phyloP scores from a whole-genome alignment of 2,329 filamentous ascomycete species.

The Arthrobotrys conoides region DNA sequence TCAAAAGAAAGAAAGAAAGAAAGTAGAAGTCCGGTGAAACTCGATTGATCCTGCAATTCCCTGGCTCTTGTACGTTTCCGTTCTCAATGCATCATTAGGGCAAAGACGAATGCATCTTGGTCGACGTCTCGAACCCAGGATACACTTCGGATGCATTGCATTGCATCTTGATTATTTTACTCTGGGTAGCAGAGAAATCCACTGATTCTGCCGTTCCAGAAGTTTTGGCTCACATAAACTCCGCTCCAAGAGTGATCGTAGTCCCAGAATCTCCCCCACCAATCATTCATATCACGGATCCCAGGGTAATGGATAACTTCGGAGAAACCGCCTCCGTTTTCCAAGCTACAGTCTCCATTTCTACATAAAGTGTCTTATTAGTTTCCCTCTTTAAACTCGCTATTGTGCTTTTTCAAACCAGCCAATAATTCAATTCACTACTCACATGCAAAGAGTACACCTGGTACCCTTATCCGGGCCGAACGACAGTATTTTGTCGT shows the following conservation, averaged over 20 bases:
- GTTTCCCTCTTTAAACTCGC: not conserved
- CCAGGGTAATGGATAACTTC: slow-evolving; percentile 46
- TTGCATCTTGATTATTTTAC: slow-evolving; percentile 1
- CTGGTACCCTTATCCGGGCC: slow-evolving; percentile 48
- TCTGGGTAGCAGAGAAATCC: slow-evolving; percentile 48
- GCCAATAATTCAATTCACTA: not conserved
- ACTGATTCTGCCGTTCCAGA: slow-evolving; percentile 37
- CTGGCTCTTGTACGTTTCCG: not conserved
- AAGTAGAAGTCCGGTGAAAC: not conserved
- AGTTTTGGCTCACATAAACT: slow-evolving; percentile 2
- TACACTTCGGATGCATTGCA: too few relatives aligned
- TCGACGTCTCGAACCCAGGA: too few relatives aligned
- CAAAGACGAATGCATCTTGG: too few relatives aligned
- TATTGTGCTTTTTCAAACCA: too few relatives aligned
- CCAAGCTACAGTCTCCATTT: slow-evolving; percentile 38
- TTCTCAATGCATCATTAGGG: too few relatives aligned
- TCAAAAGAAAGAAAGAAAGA: too few relatives aligned
- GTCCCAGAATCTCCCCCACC: slow-evolving; percentile 21
- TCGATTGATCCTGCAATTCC: slow-evolving; percentile 6
- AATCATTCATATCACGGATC: slow-evolving; percentile 23
- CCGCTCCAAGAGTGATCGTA: slow-evolving; percentile 28
- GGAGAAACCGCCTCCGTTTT: slow-evolving; percentile 37
- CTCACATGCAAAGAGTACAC: slow-evolving; percentile 53
- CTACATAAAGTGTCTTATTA: not conserved
- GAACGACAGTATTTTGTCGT: slow-evolving; percentile 37